Percentiles rank a stretch among this genome's conserved stretches.
phyloP scores from a whole-genome alignment of 1,284 basidiomycete species.

The Trichosporon asahii region DNA sequence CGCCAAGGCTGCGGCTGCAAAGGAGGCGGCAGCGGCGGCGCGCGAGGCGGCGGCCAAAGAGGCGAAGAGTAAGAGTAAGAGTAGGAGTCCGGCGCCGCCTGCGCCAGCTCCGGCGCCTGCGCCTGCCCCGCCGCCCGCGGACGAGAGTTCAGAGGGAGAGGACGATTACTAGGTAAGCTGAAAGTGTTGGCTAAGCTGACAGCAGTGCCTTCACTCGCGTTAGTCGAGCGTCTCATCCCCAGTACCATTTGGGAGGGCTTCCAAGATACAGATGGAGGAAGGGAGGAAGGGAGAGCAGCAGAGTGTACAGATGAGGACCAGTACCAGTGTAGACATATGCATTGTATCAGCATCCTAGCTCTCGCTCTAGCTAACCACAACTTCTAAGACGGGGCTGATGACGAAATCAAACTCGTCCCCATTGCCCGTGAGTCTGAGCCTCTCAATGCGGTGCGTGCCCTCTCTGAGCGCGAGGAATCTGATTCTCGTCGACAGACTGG shows the following conservation, averaged over 20 bases:
- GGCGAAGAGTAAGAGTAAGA: neutral
- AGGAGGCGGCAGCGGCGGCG: neutral
- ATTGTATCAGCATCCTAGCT: neutral
- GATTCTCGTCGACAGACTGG: slow-evolving; percentile 82
- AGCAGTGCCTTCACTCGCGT: too few species aligned
- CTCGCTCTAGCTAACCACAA: slow-evolving; percentile 21
- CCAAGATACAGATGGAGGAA: too few species aligned
- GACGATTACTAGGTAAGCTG: slow-evolving; percentile 27
- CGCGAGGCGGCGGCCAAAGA: neutral
- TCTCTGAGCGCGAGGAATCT: slow-evolving; percentile 74
- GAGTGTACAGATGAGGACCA: neutral
- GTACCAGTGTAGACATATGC: neutral
- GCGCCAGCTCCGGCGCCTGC: neutral
- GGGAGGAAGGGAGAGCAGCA: neutral
- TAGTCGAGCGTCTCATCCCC: too few species aligned
- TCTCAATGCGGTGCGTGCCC: slow-evolving; percentile 73
- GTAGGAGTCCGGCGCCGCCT: neutral
- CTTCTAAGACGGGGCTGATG: slow-evolving; percentile 44
- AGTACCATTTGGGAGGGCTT: too few species aligned
- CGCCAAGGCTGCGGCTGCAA: neutral
- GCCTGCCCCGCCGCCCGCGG: neutral
- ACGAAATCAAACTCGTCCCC: slow-evolving; percentile 65
- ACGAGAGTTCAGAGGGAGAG: slow-evolving; percentile 23
- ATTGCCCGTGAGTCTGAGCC: slow-evolving; percentile 67
- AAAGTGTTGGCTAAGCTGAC: too few species aligned